These are phyloP conservation scores for Wickerhamiella allomyrinae DNA, from an alignment of 805 yeast genomes.

Conservation along the genomic window DNA sequence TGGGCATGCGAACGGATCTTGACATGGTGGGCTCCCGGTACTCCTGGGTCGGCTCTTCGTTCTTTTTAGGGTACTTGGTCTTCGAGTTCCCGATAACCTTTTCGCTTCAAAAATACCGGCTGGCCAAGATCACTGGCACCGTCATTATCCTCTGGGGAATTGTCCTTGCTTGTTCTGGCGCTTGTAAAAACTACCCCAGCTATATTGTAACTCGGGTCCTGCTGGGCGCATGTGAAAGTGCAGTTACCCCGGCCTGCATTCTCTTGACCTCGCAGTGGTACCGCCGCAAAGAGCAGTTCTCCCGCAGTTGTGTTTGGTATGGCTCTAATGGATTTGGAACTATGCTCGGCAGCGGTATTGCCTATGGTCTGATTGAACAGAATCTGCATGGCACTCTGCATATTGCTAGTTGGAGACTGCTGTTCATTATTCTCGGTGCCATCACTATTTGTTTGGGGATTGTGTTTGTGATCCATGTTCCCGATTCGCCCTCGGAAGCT, in stretches of 20 bases:
- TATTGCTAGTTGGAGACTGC: conserved; percentile 37
- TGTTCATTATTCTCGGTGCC: conserved; percentile 44
- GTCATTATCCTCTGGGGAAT: conserved; percentile 36
- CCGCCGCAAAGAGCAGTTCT: conserved; percentile 33
- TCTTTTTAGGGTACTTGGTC: conserved; percentile 48
- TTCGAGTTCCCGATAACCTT: conserved; percentile 38
- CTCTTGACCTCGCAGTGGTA: conserved; percentile 47
- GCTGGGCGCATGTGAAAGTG: conserved; percentile 38
- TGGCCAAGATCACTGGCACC: conserved; percentile 35
- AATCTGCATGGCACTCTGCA: conserved; percentile 3
- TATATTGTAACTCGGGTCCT: conserved; percentile 33
- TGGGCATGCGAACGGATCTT: conserved; percentile 35
- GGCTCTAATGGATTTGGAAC: conserved; percentile 32
- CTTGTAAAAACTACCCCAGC: conserved; percentile 31
- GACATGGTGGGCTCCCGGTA: conserved; percentile 32
- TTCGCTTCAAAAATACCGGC: conserved; percentile 40
- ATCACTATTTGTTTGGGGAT: conserved; percentile 31
- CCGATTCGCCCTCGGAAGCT: conserved; percentile 38
- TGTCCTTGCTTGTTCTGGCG: conserved; percentile 32
- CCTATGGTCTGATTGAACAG: conserved; percentile 29
- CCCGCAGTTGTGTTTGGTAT: conserved; percentile 31
- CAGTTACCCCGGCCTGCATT: conserved; percentile 43
- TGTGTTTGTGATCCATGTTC: conserved; percentile 24
- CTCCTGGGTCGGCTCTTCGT: conserved; percentile 43
- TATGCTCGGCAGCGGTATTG: conserved; percentile 33